Evolutionary conservation across 192 early-diverging fungal species (phyloP).

Genomic region (Coemansia sp.): DNA sequence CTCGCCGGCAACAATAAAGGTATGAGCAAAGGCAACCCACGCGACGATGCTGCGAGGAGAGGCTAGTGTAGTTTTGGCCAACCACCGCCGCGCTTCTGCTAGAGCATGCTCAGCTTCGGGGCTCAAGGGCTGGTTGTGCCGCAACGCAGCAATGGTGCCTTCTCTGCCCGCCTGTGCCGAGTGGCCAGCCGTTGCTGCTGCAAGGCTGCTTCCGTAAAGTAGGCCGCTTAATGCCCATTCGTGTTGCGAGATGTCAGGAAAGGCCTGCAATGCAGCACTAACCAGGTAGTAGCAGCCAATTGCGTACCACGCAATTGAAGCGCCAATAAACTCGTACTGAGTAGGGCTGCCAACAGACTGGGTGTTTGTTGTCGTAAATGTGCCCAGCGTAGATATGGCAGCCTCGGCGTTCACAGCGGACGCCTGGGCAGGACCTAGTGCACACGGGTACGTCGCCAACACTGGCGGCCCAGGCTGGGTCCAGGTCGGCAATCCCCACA

Average conservation of each 20-base stretch:
- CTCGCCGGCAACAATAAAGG: slow-evolving; percentile 41
- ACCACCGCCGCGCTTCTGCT: slow-evolving; percentile 44
- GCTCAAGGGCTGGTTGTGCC: slow-evolving; percentile 16
- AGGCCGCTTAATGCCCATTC: slow-evolving; percentile 38
- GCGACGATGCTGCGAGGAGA: slow-evolving; percentile 44
- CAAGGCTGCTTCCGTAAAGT: slow-evolving; percentile 5
- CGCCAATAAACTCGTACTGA: slow-evolving; percentile 48
- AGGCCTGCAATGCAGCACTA: slow-evolving; percentile 16
- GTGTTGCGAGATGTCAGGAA: slow-evolving; percentile 9
- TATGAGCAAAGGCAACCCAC: slow-evolving; percentile 51
- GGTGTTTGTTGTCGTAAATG: slow-evolving; percentile 30
- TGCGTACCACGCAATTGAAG: slow-evolving; percentile 50
- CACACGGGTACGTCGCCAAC: slow-evolving; percentile 45
- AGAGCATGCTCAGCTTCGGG: slow-evolving; percentile 37
- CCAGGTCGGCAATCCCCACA: slow-evolving; percentile 50
- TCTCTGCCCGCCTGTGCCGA: neutral
- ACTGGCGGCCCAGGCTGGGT: slow-evolving; percentile 43
- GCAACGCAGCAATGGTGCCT: slow-evolving; percentile 6
- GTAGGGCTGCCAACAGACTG: slow-evolving; percentile 37
- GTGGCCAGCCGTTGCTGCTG: neutral
- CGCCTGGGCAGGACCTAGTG: slow-evolving; percentile 33
- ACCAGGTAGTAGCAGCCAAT: slow-evolving; percentile 51
- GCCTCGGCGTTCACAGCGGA: slow-evolving; percentile 23
- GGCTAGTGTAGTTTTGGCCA: slow-evolving; percentile 47
- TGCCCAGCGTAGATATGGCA: slow-evolving; percentile 24